Evolutionary conservation across 306 rosid genomes (phyloP).

Genomic region (Vigna nakashimae): DNA sequence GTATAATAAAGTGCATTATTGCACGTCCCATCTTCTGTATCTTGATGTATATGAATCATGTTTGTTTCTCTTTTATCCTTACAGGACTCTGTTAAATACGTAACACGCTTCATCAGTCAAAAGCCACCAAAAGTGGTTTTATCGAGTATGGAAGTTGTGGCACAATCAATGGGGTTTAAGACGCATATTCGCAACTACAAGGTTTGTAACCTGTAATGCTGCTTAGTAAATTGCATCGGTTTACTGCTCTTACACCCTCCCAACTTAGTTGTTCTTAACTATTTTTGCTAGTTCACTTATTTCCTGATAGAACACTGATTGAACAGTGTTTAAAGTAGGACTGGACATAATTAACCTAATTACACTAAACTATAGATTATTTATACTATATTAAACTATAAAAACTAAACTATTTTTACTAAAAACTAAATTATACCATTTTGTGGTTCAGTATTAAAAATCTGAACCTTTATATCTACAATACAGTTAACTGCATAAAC

Average conservation of each 20-base stretch:
- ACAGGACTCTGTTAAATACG: conserved; percentile 71
- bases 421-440: no score
- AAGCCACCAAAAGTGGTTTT: conserved; percentile 89
- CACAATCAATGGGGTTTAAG: conserved; percentile 93
- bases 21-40: neutral
- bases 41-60: conserved; percentile 1
- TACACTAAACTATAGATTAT: no score
- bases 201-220: conserved; percentile 52
- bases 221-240: conserved; percentile 6
- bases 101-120: conserved; percentile 83
- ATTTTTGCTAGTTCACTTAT: conserved; percentile 26
- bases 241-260: conserved; percentile 10
- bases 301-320: neutral
- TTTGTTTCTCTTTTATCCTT: conserved; percentile 24
- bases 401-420: no score
- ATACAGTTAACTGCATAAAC: no score
- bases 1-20: conserved; percentile 10
- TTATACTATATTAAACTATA: no score
- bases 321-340: neutral
- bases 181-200: conserved; percentile 89
- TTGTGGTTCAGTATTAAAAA: no score
- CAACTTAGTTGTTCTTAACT: conserved; percentile 8
- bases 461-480: no score
- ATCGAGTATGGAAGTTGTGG: conserved; percentile 94
- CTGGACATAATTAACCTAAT: no score